phyloP scores from a whole-genome alignment of 2,329 filamentous ascomycete species.

The Colletotrichum navitas region DNA sequence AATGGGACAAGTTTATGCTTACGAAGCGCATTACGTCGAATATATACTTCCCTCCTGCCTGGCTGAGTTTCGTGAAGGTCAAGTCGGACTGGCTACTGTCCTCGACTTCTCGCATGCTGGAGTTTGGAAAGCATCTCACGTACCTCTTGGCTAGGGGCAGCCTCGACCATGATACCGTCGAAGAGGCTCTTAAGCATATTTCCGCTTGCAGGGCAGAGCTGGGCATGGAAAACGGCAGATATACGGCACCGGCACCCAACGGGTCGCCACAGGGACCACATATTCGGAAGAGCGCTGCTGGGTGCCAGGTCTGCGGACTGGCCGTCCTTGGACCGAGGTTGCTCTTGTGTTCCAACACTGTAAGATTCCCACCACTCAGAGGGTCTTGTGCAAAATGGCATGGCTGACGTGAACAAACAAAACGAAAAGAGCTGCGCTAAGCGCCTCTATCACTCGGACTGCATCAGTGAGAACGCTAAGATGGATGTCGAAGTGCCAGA shows the following conservation, averaged over 20 bases:
- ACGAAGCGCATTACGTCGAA: constrained; percentile 64
- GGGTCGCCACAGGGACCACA: constrained; percentile 52
- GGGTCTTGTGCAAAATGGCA: neutral
- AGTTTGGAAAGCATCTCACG: constrained; percentile 67
- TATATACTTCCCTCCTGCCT: constrained; percentile 64
- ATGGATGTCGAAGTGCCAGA: constrained; percentile 52
- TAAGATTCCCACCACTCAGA: constrained; percentile 47
- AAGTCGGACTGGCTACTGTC: constrained; percentile 67
- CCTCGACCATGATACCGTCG: constrained; percentile 59
- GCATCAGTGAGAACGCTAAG: constrained; percentile 51
- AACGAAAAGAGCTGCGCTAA: constrained; percentile 54
- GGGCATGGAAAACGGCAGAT: constrained; percentile 28
- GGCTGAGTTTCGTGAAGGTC: constrained; percentile 64
- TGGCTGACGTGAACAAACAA: constrained; percentile 10
- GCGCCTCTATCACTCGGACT: constrained; percentile 64
- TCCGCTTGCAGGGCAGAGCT: constrained; percentile 56
- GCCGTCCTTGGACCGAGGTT: constrained; percentile 61
- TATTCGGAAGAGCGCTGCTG: constrained; percentile 58
- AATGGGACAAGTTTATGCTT: constrained; percentile 70
- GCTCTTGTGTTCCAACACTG: constrained; percentile 64
- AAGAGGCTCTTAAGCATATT: constrained; percentile 58
- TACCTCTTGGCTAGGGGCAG: constrained; percentile 64
- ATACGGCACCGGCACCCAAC: constrained; percentile 39
- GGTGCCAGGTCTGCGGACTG: constrained; percentile 62
- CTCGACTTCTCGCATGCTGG: constrained; percentile 61